Base-by-base conservation (phyloP, 129 eudicot species). In the Artemisia argyi region DNA sequence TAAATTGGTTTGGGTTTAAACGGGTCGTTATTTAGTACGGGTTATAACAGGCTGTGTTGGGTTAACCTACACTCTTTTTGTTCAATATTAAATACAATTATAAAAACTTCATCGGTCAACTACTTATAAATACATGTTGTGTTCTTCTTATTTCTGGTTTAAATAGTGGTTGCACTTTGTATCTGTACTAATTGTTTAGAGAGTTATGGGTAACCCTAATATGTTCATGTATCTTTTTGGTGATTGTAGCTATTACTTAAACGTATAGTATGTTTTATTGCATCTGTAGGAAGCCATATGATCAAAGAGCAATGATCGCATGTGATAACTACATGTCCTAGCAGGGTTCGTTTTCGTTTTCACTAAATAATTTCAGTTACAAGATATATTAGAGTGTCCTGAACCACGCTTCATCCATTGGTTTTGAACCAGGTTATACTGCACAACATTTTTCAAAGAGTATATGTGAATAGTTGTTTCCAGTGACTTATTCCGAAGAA, bases 361-460 rank as follows among this genome's bases (percentile, higher is more conserved):
- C 22, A 20, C 22, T 5, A 32, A 32, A 32, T 32, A 32, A 32
- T 32, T 32, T 32, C 39, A 32, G 7, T 32, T 32, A 3, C 39
- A 32, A 32, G 39, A 32, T 26, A 26, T 26, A 26, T 26, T 26
- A 26, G 28, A 26, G 7, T 32, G 4, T 32, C 39, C 39, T 32
- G 39, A 32, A 32, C 5, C 44, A 9, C 44, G 8, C 44, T 59
- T 47, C 56, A 9, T 50, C 61, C 18, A 9, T 58, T 62, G 65
- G 72, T 80, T 73, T 18, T 14, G 74, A 70, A 58, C 22, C 47
- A 35, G 82, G 80, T 80, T 44, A 44, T 14, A 55, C 15, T 68
- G 46, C 46, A 61, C 51, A 59, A 53, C 32, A 68, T 56, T 44
- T 15, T n/a, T 63, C 69, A 49, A 32, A 44, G 3, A 58, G 56